Percentiles rank a stretch among this genome's conserved stretches.
Evolutionary conservation across 768 basidiomycete genomes (phyloP).

Genomic region (Tylopilus plumbeoviolaceoides): DNA sequence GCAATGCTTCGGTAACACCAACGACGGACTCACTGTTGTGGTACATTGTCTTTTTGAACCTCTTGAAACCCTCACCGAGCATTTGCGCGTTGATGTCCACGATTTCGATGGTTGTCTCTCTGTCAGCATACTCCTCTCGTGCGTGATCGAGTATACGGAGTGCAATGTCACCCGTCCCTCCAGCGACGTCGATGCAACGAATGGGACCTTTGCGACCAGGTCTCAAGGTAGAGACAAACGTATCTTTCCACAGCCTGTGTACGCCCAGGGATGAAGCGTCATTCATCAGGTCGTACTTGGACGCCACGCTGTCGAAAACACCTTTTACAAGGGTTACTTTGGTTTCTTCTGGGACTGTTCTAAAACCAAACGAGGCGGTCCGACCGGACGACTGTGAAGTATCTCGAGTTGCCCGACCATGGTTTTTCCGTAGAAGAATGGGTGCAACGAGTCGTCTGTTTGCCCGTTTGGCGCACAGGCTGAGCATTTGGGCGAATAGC

Average conservation of each 20-base stretch:
- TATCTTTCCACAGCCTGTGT: constrained; percentile 96
- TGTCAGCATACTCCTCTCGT: constrained; percentile 81
- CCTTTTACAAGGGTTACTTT: constrained; percentile 90
- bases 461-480: constrained; percentile 11
- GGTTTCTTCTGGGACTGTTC: constrained; percentile 75
- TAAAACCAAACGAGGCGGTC: constrained; percentile 92
- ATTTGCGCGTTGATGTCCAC: constrained; percentile 96
- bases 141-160: constrained; percentile 89
- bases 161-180: constrained; percentile 97
- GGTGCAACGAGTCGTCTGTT: constrained; percentile 10
- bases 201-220: constrained; percentile 73
- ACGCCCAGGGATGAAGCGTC: constrained; percentile 97
- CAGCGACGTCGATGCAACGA: constrained; percentile 92
- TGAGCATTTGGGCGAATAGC: constrained; percentile 13
- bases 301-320: constrained; percentile 95
- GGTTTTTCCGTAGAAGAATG: constrained; percentile 19
- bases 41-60: constrained; percentile 98
- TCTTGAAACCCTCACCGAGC: constrained; percentile 85
- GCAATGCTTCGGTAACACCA: background rate
- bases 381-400: constrained; percentile 22
- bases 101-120: constrained; percentile 84
- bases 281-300: constrained; percentile 97
- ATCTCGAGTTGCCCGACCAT: constrained; percentile 12
- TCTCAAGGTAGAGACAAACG: constrained; percentile 68
- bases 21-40: constrained; percentile 70